Percentiles rank a stretch among this genome's conserved stretches.
These are phyloP conservation scores for Candida anglica DNA, from an alignment of 805 yeast species.

Conservation along the genomic window DNA sequence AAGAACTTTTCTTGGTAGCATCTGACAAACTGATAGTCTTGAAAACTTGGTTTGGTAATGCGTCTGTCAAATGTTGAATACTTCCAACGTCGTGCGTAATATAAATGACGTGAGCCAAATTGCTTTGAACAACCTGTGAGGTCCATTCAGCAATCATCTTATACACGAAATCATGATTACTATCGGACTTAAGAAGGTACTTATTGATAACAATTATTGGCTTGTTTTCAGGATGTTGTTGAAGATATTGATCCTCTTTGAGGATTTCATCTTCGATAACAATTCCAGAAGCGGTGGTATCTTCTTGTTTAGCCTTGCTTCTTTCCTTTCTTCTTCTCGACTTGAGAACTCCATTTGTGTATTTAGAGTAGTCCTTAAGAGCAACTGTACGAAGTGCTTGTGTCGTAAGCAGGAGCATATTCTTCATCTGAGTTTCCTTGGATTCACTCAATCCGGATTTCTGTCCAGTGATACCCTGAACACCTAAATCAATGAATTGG, in stretches of 20 bases:
- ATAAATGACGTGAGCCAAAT: constrained; percentile 85
- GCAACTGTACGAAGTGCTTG: constrained; percentile 72
- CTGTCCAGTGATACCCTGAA: constrained; percentile 90
- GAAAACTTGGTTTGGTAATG: constrained; percentile 86
- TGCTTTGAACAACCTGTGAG: constrained; percentile 66
- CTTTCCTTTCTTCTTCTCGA: constrained; percentile 15
- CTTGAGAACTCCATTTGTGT: constrained; percentile 17
- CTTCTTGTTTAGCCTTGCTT: constrained; percentile 5
- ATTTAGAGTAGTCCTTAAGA: constrained; percentile 24
- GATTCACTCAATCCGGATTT: constrained; percentile 86
- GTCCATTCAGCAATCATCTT: constrained; percentile 87
- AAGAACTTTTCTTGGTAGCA: constrained; percentile 71
- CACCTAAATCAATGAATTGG: constrained; percentile 74
- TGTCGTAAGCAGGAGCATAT: constrained; percentile 68
- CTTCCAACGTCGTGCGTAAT: constrained; percentile 84
- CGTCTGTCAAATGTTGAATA: constrained; percentile 58
- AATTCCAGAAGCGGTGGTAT: neutral
- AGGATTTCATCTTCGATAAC: constrained; percentile 26
- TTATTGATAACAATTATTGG: constrained; percentile 85
- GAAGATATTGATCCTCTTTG: constrained; percentile 78
- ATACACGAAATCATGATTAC: constrained; percentile 58
- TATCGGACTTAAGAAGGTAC: constrained; percentile 53
- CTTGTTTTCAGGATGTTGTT: constrained; percentile 77
- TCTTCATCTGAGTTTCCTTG: constrained; percentile 75
- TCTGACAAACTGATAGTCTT: constrained; percentile 72